Conservation (phyloP, 345 rosid genomes). For the Mercurialis annua region DNA sequence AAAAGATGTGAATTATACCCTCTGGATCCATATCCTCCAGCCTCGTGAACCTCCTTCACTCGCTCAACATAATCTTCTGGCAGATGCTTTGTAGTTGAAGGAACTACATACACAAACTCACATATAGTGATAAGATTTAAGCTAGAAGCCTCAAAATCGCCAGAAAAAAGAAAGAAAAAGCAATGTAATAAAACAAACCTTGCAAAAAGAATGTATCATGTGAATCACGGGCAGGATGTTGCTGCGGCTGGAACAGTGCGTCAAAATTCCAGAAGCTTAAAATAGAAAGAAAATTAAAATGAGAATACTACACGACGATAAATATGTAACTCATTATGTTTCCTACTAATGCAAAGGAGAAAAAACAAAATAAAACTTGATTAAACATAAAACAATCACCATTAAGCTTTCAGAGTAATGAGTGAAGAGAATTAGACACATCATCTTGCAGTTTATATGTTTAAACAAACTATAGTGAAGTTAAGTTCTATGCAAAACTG, state of each 20-base stretch:
- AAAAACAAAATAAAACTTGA: neutral
- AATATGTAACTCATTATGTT: neutral
- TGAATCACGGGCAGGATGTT: slow-evolving; percentile 98
- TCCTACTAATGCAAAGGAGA: neutral
- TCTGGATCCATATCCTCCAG: slow-evolving; percentile 89
- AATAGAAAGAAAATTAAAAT: slow-evolving; percentile 7
- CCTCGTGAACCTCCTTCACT: slow-evolving; percentile 75
- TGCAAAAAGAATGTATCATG: slow-evolving; percentile 89
- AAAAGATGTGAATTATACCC: slow-evolving; percentile 47
- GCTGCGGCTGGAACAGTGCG: slow-evolving; percentile 94
- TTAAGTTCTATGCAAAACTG: neutral
- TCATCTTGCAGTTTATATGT: neutral
- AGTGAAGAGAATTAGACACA: neutral
- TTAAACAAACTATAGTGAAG: neutral
- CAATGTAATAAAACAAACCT: slow-evolving; percentile 40
- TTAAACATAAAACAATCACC: neutral
- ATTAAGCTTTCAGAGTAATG: neutral
- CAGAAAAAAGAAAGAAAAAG: neutral
- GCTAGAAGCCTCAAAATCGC: neutral
- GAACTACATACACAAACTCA: slow-evolving; percentile 46
- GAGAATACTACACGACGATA: neutral
- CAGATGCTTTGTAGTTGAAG: slow-evolving; percentile 65
- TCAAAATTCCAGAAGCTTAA: slow-evolving; percentile 98
- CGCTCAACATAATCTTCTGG: slow-evolving; percentile 86
- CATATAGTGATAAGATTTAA: slow-evolving; percentile 16